These are phyloP conservation scores for Pulicaria dysenterica DNA, from an alignment of 129 eudicot species.

Conservation along the genomic window DNA sequence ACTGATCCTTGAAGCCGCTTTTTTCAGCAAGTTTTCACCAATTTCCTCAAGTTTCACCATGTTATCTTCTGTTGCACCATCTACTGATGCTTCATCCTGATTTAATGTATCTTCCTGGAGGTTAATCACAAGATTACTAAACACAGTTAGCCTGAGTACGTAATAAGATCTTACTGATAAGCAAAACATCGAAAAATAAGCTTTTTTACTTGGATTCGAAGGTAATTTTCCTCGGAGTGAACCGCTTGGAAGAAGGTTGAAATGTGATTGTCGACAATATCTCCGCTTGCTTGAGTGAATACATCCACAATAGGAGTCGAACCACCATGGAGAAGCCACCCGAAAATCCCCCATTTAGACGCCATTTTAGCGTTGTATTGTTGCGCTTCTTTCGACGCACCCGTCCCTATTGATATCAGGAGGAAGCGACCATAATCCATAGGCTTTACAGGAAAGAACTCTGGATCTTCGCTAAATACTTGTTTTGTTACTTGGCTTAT, in stretches of 20 bases:
- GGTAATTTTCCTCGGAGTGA: conserved; percentile 43
- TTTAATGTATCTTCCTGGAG: conserved; percentile 62
- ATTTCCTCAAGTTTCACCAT: conserved; percentile 42
- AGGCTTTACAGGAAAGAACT: conserved; percentile 53
- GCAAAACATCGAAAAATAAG: background rate
- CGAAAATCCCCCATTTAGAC: conserved; percentile 57
- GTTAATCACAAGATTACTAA: background rate
- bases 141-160: background rate
- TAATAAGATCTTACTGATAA: no score
- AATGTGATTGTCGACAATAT: conserved; percentile 51
- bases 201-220: conserved; percentile 52
- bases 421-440: conserved; percentile 50
- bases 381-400: conserved; percentile 38
- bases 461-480: conserved; percentile 28
- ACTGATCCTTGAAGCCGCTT: conserved; percentile 51
- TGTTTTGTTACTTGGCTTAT: conserved; percentile 56
- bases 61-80: conserved; percentile 51
- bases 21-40: conserved; percentile 48
- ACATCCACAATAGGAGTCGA: conserved; percentile 50
- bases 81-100: conserved; percentile 42
- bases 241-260: conserved; percentile 50
- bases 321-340: conserved; percentile 48
- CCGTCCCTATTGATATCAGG: conserved; percentile 55
- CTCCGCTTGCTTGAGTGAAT: conserved; percentile 51
- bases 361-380: conserved; percentile 45